Base-by-base conservation (phyloP, 208 protist genomes). In the Leishmania braziliensis region DNA sequence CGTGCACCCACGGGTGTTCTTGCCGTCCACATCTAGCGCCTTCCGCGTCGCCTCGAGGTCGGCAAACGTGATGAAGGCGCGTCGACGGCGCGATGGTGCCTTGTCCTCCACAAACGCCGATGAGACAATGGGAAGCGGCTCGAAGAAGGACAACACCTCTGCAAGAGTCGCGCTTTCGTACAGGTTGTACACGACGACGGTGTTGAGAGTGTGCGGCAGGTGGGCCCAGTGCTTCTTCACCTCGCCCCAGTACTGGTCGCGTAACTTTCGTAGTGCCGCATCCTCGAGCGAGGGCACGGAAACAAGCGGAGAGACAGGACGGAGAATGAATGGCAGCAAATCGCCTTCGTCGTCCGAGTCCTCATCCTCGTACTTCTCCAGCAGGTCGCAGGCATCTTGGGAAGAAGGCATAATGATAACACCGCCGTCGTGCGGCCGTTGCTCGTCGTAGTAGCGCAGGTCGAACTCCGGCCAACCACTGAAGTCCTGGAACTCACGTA, bases 351-450 rank as follows among this genome's bases (percentile, higher is more conserved):
- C 94, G 81, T 97, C 94, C 12, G 89, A 93, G 83, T 97, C 94
- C 75, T 97, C 94, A 78, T 97, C 94, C 74, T 97, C 94, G 84
- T 97, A 97, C 81, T 88, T 91, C 77, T 97, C 94, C 63, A 97
- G 88, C 12, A 97, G 50, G 83, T 97, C 94, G 80, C 85, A 92
- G 39, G 89, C 94, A 66, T 97, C 94, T 73, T 95, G 91, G 71
- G 91, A 86, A 8, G 92, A 90, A 1, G 94, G 92, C 84, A 97
- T 89, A 33, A 97, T 91, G 29, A 97, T 81, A 33, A 97, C 86
- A 68, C 94, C 94, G n/a, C 92, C 90, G n/a, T 89, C 78, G 29
- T 83, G 78, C 72, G 90, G 89, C 43, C 91, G 80, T 63, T 88
- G 84, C 74, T 94, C 91, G 66, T 97, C 92, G 72, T 87, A 84